phyloP scores from a whole-genome alignment of 2,329 filamentous ascomycete genomes.

The Coniochaeta ligniaria region DNA sequence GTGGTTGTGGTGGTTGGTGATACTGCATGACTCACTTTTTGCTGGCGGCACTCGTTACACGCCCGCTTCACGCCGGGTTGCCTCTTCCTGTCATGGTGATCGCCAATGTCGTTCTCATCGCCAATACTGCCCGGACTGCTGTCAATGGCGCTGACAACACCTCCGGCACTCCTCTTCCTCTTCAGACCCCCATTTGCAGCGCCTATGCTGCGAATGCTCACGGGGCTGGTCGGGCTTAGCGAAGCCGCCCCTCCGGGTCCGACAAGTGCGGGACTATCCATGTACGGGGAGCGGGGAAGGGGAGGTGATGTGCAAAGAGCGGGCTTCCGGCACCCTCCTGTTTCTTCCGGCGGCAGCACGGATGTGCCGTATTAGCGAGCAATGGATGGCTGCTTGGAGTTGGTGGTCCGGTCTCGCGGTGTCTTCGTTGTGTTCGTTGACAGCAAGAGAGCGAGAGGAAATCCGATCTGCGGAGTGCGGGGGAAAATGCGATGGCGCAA shows the following conservation, averaged over 20 bases:
- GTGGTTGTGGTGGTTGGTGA: slow-evolving; percentile 4
- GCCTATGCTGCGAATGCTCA: slow-evolving; percentile 40
- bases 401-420: slow-evolving; percentile 2
- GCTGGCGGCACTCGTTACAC: slow-evolving; percentile 79
- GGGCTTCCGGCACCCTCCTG: neutral
- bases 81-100: slow-evolving; percentile 53
- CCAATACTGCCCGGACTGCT: slow-evolving; percentile 55
- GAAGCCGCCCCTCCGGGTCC: slow-evolving; percentile 22
- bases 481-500: slow-evolving; percentile 1
- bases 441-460: neutral
- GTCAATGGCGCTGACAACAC: slow-evolving; percentile 39
- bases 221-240: slow-evolving; percentile 46
- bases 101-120: slow-evolving; percentile 49
- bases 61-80: slow-evolving; percentile 69
- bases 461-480: slow-evolving; percentile 4
- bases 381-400: neutral
- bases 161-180: slow-evolving; percentile 49
- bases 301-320: slow-evolving; percentile 1
- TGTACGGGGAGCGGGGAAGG: slow-evolving; percentile 12
- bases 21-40: slow-evolving; percentile 42
- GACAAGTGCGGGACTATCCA: slow-evolving; percentile 28
- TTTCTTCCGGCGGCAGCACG: neutral
- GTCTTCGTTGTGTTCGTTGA: neutral
- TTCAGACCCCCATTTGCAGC: slow-evolving; percentile 40
- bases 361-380: neutral